phyloP scores from a whole-genome alignment of 805 yeast genomes.

The Tetrapisispora fleetii region DNA sequence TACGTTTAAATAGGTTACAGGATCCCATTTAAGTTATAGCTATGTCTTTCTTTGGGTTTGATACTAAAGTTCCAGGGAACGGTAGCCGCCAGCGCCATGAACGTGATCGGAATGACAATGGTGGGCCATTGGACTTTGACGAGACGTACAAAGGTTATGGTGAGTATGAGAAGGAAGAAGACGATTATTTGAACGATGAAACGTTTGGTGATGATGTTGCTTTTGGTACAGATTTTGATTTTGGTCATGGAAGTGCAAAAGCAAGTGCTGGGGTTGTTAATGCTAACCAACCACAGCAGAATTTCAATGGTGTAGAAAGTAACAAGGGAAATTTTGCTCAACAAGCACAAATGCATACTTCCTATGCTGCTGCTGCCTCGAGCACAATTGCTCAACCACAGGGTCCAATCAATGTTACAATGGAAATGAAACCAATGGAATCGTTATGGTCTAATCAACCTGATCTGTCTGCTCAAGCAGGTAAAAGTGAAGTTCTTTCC shows the following conservation, averaged over 20 bases:
- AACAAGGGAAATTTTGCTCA: not conserved
- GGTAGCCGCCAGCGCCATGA: not conserved
- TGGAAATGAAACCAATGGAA: slow-evolving; percentile 54
- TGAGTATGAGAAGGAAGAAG: slow-evolving; percentile 60
- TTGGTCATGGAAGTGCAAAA: slow-evolving; percentile 19
- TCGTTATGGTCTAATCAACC: slow-evolving; percentile 47
- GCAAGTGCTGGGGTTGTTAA: not conserved
- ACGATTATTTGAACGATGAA: slow-evolving; percentile 39
- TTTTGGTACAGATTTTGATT: slow-evolving; percentile 29
- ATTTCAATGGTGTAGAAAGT: not conserved
- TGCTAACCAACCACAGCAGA: not conserved
- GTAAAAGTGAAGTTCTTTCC: slow-evolving; percentile 43
- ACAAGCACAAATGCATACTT: slow-evolving; percentile 8
- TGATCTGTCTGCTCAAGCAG: slow-evolving; percentile 1
- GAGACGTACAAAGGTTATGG: slow-evolving; percentile 78
- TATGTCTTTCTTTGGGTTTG: slow-evolving; percentile 32
- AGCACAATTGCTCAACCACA: slow-evolving; percentile 7
- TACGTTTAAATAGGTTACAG: too few species aligned
- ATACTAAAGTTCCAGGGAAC: slow-evolving; percentile 13
- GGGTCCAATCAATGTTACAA: slow-evolving; percentile 11
- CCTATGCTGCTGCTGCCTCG: slow-evolving; percentile 24
- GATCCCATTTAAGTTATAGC: not conserved
- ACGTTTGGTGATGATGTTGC: slow-evolving; percentile 27
- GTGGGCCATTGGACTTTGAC: slow-evolving; percentile 56
- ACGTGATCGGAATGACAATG: slow-evolving; percentile 3